Base-by-base conservation (phyloP, 352 stramenopile genomes). In the Phytophthora rubi region DNA sequence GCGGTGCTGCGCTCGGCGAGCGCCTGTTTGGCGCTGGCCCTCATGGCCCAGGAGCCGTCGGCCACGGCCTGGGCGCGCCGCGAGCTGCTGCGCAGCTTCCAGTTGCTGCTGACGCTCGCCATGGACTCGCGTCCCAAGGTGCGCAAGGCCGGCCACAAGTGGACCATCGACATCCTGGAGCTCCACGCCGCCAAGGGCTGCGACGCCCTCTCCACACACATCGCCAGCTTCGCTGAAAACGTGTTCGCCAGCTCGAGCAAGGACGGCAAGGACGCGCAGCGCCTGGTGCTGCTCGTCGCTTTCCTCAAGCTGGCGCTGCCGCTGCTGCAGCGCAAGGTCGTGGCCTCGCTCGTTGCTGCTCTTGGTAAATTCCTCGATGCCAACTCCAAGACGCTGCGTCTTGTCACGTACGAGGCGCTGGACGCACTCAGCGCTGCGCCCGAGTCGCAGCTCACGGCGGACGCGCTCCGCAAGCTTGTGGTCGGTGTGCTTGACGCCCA, bases 211-310 rank as follows among this genome's bases (percentile, higher is more conserved):
- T 95, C 89, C 13, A 96, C 86, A 28, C 89, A 96, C 74, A 94
- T 95, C 49, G 89, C 89, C 28, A 92, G 85, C 71, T 96, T 96
- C 66, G 81, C 82, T 4, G 86, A 94, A 73, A 95, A 95, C 66
- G 86, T 95, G 15, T 85, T 96, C 13, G 76, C 83, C 3, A 85
- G 81, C 39, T 71, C 65, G 0, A 53, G 55, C 33, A 78, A 71
- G 13, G 65, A 63, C 47, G 65, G 75, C 37, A 95, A 95, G 65
- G 86, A 94, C 57, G 85, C 93, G 30, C 79, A 89, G 58, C 73
- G 81, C 1, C 78, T 95, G 15, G 81, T 96, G 62, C 78, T 89
- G 68, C 82, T 96, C 58, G 81, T 96, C 28, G 85, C 81, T 3
- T 96, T 96, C 59, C 79, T 96, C 47, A 94, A 93, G 75, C 61